These are phyloP conservation scores for Coniochaeta prunicola DNA, from an alignment of 2,329 filamentous ascomycete genomes.

Conservation along the genomic window DNA sequence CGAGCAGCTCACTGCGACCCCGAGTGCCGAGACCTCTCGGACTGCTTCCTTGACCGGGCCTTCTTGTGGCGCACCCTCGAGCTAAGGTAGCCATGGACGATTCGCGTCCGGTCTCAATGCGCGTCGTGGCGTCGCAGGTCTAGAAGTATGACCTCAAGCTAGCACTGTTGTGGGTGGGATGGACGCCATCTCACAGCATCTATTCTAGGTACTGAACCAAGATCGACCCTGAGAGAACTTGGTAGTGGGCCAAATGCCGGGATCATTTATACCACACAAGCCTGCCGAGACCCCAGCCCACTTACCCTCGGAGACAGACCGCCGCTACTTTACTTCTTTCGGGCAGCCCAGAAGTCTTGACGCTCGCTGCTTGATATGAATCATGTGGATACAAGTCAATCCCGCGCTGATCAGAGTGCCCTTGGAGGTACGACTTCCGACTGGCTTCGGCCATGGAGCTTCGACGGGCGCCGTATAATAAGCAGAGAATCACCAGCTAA, in stretches of 20 bases:
- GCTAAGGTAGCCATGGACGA: not conserved
- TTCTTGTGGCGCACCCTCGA: not conserved
- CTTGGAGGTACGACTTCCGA: not conserved
- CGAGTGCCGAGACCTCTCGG: not conserved
- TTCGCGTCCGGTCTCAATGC: not conserved
- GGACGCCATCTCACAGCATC: not conserved
- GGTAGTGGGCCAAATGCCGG: not conserved
- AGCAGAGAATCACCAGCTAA: not conserved
- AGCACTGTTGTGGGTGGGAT: not conserved
- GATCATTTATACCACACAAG: constrained; percentile 1
- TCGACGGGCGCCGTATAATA: not conserved
- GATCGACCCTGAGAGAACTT: not conserved
- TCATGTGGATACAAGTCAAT: not conserved
- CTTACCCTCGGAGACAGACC: not conserved
- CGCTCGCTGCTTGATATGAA: not conserved
- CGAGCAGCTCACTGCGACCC: not conserved
- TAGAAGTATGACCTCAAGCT: not conserved
- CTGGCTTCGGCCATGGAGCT: not conserved
- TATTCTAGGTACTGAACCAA: not conserved
- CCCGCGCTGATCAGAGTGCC: not conserved
- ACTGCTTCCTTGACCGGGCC: not conserved
- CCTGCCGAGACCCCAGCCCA: not conserved
- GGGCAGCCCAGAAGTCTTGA: not conserved
- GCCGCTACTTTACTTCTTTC: constrained; percentile 1
- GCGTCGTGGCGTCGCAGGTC: not conserved